phyloP scores from a whole-genome alignment of 257 asterid genomes.

The Nicotiana knightiana region DNA sequence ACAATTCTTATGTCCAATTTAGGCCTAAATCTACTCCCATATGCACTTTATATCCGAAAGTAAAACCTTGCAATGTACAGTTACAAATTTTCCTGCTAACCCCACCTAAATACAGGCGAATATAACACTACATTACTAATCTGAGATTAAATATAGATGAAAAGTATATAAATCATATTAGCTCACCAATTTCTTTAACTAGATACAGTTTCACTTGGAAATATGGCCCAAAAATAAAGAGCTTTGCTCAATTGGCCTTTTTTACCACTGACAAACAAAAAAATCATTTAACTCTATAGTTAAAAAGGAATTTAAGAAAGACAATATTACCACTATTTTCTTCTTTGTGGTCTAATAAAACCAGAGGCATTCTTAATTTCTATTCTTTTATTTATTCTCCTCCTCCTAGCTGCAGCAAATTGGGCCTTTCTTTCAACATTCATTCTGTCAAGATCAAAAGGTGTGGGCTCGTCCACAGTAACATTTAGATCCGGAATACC shows the following conservation, averaged over 20 bases:
- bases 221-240: background rate
- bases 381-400: constrained; percentile 38
- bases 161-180: background rate
- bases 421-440: constrained; percentile 30
- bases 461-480: constrained; percentile 18
- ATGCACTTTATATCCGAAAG: no score
- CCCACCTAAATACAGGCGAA: background rate
- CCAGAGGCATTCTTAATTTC: constrained; percentile 24
- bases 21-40: no score
- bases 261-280: background rate
- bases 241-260: background rate
- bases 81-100: no score
- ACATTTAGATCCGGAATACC: constrained; percentile 39
- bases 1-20: no score
- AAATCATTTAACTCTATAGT: background rate
- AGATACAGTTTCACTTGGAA: background rate
- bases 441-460: constrained; percentile 19
- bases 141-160: background rate
- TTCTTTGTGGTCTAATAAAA: background rate
- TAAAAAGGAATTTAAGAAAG: background rate
- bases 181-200: background rate
- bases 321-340: background rate
- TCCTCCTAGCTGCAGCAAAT: constrained; percentile 57
- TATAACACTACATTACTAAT: background rate
- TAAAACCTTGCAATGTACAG: no score